Evolutionary conservation across 1,139 yeast species (phyloP).

Genomic region (Suhomyces coccinellae): DNA sequence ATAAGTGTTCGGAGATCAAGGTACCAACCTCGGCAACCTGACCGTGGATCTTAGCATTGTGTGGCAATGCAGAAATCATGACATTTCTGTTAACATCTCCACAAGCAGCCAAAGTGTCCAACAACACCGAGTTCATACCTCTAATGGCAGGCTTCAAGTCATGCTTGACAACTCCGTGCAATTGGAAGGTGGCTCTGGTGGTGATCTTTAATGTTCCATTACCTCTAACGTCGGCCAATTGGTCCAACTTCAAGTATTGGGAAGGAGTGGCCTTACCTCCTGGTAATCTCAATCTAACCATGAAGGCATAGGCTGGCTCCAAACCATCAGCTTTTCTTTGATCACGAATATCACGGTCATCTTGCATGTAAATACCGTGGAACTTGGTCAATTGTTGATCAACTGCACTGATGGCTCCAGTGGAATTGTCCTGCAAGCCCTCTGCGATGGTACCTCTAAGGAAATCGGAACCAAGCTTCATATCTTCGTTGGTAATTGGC

Average conservation of each 20-base stretch:
- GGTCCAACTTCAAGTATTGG: conserved; percentile 87
- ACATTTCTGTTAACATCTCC: conserved; percentile 98
- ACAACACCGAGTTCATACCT: conserved; percentile 84
- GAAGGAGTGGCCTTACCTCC: conserved; percentile 88
- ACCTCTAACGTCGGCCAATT: conserved; percentile 79
- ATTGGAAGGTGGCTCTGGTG: conserved; percentile 96
- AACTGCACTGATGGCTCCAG: conserved; percentile 90
- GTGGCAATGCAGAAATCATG: conserved; percentile 86
- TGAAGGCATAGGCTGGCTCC: conserved; percentile 94
- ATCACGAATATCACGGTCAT: conserved; percentile 94
- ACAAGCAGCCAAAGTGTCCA: conserved; percentile 97
- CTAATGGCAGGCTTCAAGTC: conserved; percentile 87
- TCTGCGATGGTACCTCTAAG: conserved; percentile 93
- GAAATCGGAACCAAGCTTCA: conserved; percentile 82
- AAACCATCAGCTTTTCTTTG: conserved; percentile 87
- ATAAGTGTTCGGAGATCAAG: conserved; percentile 72
- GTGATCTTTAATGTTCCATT: conserved; percentile 93
- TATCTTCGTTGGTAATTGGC: conserved; percentile 94
- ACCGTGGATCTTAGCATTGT: conserved; percentile 75
- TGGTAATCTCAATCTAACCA: conserved; percentile 95
- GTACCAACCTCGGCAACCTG: conserved; percentile 69
- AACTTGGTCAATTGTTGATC: conserved; percentile 95
- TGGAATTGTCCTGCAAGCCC: conserved; percentile 75
- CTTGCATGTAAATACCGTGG: conserved; percentile 99
- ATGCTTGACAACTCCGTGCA: conserved; percentile 92